Conservation (phyloP, 129 eudicot genomes). For the sunflower (Helianthus annuus) region DNA sequence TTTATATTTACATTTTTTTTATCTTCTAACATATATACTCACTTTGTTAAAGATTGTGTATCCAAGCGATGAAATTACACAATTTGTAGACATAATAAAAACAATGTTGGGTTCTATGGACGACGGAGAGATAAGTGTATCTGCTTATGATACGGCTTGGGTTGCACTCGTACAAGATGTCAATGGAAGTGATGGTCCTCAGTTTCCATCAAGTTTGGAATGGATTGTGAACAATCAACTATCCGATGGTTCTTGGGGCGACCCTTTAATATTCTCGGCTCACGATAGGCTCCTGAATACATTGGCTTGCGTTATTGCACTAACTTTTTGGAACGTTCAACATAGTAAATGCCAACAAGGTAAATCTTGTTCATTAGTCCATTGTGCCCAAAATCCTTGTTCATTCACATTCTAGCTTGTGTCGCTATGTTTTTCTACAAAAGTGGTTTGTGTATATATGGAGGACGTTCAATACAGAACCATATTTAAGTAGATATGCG, state of each 20-base stretch:
- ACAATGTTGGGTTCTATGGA: constrained; percentile 58
- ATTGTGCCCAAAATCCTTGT: constrained; percentile 22
- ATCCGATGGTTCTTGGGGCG: constrained; percentile 93
- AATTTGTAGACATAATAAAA: constrained; percentile 37
- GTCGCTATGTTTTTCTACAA: neutral
- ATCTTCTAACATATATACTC: neutral
- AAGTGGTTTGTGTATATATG: neutral
- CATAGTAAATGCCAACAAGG: constrained; percentile 60
- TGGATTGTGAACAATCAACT: constrained; percentile 78
- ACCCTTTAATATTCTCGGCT: constrained; percentile 42
- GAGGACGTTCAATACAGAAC: no score
- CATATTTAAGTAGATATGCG: no score
- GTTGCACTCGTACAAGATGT: constrained; percentile 76
- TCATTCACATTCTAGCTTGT: no score
- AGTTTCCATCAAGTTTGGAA: constrained; percentile 70
- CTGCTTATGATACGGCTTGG: constrained; percentile 96
- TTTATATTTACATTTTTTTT: neutral
- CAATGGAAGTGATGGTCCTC: constrained; percentile 51
- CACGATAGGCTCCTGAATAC: constrained; percentile 80
- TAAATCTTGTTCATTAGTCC: constrained; percentile 13
- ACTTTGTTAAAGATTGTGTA: constrained; percentile 4
- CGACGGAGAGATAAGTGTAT: constrained; percentile 66
- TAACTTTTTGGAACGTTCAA: constrained; percentile 76
- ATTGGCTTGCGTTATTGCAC: constrained; percentile 75
- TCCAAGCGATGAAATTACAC: constrained; percentile 34